These are phyloP conservation scores for Suhomyces panamericanus DNA, from an alignment of 1,139 yeast genomes.

Conservation along the genomic window DNA sequence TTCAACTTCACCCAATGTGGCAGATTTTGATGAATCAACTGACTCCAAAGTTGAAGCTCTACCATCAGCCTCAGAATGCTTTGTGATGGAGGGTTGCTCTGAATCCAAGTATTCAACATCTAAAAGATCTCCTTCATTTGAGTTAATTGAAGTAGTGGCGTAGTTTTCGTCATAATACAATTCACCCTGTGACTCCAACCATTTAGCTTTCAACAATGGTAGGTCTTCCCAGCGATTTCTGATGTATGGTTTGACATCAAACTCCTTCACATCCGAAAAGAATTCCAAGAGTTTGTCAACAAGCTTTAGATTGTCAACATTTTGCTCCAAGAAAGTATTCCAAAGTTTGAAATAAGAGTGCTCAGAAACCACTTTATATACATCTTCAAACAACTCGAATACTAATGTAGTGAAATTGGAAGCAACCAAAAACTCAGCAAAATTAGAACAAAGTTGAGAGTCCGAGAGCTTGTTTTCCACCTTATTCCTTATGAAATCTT, in stretches of 20 bases:
- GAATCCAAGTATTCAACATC: neutral
- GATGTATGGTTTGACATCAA: conserved; percentile 21
- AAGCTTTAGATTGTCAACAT: conserved; percentile 10
- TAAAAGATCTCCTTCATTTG: neutral
- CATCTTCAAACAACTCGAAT: conserved; percentile 16
- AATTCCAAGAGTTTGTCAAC: conserved; percentile 23
- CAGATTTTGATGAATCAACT: neutral
- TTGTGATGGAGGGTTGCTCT: neutral
- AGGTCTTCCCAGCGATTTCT: conserved; percentile 18
- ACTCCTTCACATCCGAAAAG: conserved; percentile 10
- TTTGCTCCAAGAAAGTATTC: conserved; percentile 21
- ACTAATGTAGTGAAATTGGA: conserved; percentile 24
- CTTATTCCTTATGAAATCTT: conserved; percentile 23
- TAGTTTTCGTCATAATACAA: conserved; percentile 6
- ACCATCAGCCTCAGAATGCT: neutral
- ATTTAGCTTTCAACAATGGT: conserved; percentile 15
- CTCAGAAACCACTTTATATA: conserved; percentile 6
- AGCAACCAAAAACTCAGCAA: conserved; percentile 18
- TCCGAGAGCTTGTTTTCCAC: conserved; percentile 21
- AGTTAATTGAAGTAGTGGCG: conserved; percentile 1
- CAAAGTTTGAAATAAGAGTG: conserved; percentile 22
- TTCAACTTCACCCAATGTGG: too few relatives aligned
- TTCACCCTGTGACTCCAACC: conserved; percentile 12
- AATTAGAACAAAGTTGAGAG: conserved; percentile 23
- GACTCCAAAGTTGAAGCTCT: neutral